Evolutionary conservation across 352 stramenopile genomes (phyloP).

Genomic region (Pythium volutum): DNA sequence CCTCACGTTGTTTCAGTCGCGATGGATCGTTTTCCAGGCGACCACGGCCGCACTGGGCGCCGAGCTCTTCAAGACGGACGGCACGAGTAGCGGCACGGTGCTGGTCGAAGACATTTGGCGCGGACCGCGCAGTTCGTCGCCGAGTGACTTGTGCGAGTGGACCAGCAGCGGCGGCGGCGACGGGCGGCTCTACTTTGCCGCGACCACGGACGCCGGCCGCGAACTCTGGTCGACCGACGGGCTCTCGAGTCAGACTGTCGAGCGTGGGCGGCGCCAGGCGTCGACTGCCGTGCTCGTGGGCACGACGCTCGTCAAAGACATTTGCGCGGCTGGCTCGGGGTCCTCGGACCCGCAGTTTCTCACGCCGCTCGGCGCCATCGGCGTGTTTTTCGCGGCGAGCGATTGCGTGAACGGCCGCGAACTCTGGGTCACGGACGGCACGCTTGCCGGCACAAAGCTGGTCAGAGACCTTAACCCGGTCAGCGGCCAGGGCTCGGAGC

Average conservation of each 20-base stretch:
- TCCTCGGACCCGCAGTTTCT: conserved; percentile 58
- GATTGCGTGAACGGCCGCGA: conserved; percentile 66
- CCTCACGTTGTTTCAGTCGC: conserved; percentile 38
- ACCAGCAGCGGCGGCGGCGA: conserved; percentile 18
- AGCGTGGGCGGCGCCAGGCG: conserved; percentile 12
- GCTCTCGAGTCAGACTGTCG: conserved; percentile 28
- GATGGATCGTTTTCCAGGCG: conserved; percentile 54
- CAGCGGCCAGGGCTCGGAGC: conserved; percentile 31
- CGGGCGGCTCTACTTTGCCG: conserved; percentile 51
- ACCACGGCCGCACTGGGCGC: conserved; percentile 31
- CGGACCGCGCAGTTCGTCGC: conserved; percentile 44
- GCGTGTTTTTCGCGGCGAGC: conserved; percentile 65
- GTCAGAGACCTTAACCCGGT: conserved; percentile 49
- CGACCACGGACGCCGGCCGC: conserved; percentile 38
- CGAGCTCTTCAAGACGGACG: conserved; percentile 68
- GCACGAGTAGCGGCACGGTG: conserved; percentile 35
- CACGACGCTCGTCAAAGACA: conserved; percentile 51
- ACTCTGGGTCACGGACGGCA: conserved; percentile 63
- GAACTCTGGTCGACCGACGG: conserved; percentile 74
- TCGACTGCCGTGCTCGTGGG: conserved; percentile 13
- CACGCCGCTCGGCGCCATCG: conserved; percentile 22
- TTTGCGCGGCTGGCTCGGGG: conserved; percentile 34
- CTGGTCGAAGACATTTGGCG: conserved; percentile 52
- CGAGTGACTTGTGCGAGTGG: conserved; percentile 45
- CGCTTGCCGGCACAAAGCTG: conserved; percentile 33